A percentile compares a stretch with the other conserved stretches of the same genome.
Conservation (phyloP, 768 basidiomycete species). For the Epithele typhae region DNA sequence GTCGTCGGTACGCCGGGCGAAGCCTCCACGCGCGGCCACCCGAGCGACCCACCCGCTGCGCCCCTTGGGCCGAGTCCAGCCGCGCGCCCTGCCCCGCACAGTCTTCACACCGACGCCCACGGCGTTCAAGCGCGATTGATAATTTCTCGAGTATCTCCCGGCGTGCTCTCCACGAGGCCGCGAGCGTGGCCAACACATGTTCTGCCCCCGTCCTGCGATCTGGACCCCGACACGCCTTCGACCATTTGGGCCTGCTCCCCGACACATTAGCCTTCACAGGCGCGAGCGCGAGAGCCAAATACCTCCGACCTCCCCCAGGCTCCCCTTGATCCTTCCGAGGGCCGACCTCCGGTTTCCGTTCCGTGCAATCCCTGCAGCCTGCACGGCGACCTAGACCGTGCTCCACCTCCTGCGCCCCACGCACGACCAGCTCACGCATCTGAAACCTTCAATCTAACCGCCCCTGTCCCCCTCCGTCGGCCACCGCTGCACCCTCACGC, state of each 20-base stretch:
- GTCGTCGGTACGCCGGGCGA: slow-evolving; percentile 15
- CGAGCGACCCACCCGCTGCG: no score
- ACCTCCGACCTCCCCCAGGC: slow-evolving; percentile 9
- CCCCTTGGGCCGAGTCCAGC: no score
- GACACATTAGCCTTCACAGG: slow-evolving; percentile 12
- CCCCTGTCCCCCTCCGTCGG: no score
- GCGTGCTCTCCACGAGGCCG: slow-evolving; percentile 21
- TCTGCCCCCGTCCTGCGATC: slow-evolving; percentile 7
- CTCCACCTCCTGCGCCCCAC: background rate
- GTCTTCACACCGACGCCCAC: slow-evolving; percentile 13
- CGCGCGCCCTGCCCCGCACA: slow-evolving; percentile 8
- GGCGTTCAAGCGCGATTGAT: slow-evolving; percentile 10
- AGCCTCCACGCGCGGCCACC: slow-evolving; percentile 8
- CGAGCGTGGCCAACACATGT: slow-evolving; percentile 19
- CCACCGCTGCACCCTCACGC: no score
- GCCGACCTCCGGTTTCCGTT: background rate
- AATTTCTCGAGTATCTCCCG: slow-evolving; percentile 15
- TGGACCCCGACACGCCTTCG: slow-evolving; percentile 14
- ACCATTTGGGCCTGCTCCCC: slow-evolving; percentile 10
- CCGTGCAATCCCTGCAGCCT: background rate
- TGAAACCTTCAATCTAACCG: slow-evolving; percentile 14
- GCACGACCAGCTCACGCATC: slow-evolving; percentile 11
- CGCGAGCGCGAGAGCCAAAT: slow-evolving; percentile 8
- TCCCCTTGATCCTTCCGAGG: slow-evolving; percentile 12
- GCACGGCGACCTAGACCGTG: slow-evolving; percentile 1